These are phyloP conservation scores for Paxillus rubicundulus DNA, from an alignment of 768 basidiomycete genomes.

Conservation along the genomic window DNA sequence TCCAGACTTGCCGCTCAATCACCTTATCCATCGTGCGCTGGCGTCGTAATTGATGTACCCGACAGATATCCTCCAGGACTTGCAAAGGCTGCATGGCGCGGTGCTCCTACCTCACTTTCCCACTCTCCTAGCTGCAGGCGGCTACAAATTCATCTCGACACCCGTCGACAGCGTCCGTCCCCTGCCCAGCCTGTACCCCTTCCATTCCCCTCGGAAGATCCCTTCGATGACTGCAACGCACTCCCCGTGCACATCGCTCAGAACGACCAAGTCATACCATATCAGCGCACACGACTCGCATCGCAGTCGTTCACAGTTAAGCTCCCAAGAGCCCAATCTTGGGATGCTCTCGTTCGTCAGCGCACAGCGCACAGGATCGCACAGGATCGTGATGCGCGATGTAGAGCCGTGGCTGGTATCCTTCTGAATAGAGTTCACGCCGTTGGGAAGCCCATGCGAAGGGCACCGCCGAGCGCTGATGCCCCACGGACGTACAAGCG, in stretches of 20 bases:
- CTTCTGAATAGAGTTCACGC: conserved; percentile 52
- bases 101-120: conserved; percentile 15
- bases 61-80: conserved; percentile 23
- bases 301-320: conserved; percentile 27
- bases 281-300: conserved; percentile 28
- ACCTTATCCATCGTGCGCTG: conserved; percentile 20
- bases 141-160: conserved; percentile 14
- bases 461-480: conserved; percentile 30
- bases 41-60: conserved; percentile 24
- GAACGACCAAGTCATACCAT: conserved; percentile 10
- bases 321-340: conserved; percentile 20
- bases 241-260: conserved; percentile 10
- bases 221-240: conserved; percentile 26
- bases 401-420: conserved; percentile 57
- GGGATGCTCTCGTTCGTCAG: conserved; percentile 30
- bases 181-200: conserved; percentile 14
- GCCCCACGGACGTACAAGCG: conserved; percentile 45
- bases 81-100: conserved; percentile 26
- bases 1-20: conserved; percentile 14
- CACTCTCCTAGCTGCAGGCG: conserved; percentile 26
- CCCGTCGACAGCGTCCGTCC: conserved; percentile 16
- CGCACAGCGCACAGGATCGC: conserved; percentile 31
- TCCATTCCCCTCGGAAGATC: conserved; percentile 23
- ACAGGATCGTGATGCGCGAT: conserved; percentile 40
- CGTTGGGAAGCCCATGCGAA: conserved; percentile 52